Base-by-base conservation (phyloP, 1,139 yeast genomes). In the Yamadazyma trypodendri region DNA sequence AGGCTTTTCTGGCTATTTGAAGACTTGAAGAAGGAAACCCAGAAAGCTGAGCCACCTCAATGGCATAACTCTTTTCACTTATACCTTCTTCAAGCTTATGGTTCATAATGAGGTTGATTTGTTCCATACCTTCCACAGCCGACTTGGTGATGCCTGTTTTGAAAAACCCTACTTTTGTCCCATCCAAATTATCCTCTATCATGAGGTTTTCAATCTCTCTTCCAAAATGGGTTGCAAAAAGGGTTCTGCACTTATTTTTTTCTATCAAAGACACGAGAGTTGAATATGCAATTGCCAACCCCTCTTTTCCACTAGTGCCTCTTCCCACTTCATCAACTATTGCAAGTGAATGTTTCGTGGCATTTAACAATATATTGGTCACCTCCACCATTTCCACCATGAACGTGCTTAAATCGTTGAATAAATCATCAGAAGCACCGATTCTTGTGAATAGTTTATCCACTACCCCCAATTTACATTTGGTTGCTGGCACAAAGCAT, bases 311-410 rank as follows among this genome's bases (percentile, higher is more conserved):
- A 44, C 96, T 85, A 0, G 98, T 92, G 0, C 98, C 98, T 43
- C 98, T 70, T 0, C 98, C 98, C n/a, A 92, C 82, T 52, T 92
- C 98, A 61, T 92, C 98, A 32, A 92, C 77, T 23, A 92, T 84
- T 0, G 96, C 96, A 45, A 92, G 61, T 0, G 97, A 89, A 31
- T 72, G 61, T 0, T 70, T 54, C 0, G 97, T 88, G 1, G 97
- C 95, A 42, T 85, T 78, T 34, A 75, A 71, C 38, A 92, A 61
- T 27, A 92, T 89, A 44, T 77, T 73, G 18, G 95, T 83, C 0
- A 96, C 87, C 55, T 92, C 98, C n/a, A 87, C 77, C 97, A 92
- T 90, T 52, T 92, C 97, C 12, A 90, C 96, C 97, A 92, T 89
- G 53, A 92, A 92, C 0, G 98, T 90, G 46, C 96, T 86, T 60